These are phyloP conservation scores for Teunomyces lycoperdinae DNA, from an alignment of 805 yeast species.

Conservation along the genomic window DNA sequence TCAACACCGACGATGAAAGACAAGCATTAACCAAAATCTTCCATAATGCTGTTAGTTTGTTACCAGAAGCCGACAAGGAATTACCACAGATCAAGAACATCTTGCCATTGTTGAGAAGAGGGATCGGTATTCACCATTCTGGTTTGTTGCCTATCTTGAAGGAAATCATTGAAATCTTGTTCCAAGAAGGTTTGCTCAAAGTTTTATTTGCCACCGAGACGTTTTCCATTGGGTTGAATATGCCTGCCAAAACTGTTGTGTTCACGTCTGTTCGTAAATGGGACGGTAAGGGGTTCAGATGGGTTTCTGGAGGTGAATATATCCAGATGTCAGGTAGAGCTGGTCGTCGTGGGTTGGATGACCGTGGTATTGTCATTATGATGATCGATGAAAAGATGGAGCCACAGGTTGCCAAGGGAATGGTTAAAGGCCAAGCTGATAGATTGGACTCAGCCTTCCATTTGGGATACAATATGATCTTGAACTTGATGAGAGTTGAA, in stretches of 20 bases:
- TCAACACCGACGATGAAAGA: constrained; percentile 91
- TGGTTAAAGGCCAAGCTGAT: constrained; percentile 99
- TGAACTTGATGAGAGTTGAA: constrained; percentile 93
- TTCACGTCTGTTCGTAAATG: constrained; percentile 96
- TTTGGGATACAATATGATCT: constrained; percentile 94
- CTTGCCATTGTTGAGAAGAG: constrained; percentile 83
- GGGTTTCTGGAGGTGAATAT: constrained; percentile 99
- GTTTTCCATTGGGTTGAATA: constrained; percentile 94
- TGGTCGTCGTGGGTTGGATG: constrained; percentile 99
- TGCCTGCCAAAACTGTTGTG: constrained; percentile 99
- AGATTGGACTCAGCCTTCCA: constrained; percentile 97
- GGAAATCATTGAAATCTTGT: constrained; percentile 92
- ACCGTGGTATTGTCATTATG: constrained; percentile 98
- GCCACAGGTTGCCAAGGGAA: constrained; percentile 97
- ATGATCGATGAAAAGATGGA: constrained; percentile 99
- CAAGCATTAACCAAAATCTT: constrained; percentile 87
- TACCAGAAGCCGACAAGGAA: constrained; percentile 88
- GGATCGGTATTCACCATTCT: constrained; percentile 98
- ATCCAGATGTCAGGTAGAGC: constrained; percentile 99
- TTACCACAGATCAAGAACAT: constrained; percentile 93
- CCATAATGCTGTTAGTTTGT: constrained; percentile 80
- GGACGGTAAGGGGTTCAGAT: constrained; percentile 96
- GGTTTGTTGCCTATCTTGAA: constrained; percentile 91
- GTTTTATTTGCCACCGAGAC: constrained; percentile 98
- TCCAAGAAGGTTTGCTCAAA: constrained; percentile 94